These are phyloP conservation scores for Rhynchosporium graminicola DNA, from an alignment of 2,329 filamentous ascomycete species.

Conservation along the genomic window DNA sequence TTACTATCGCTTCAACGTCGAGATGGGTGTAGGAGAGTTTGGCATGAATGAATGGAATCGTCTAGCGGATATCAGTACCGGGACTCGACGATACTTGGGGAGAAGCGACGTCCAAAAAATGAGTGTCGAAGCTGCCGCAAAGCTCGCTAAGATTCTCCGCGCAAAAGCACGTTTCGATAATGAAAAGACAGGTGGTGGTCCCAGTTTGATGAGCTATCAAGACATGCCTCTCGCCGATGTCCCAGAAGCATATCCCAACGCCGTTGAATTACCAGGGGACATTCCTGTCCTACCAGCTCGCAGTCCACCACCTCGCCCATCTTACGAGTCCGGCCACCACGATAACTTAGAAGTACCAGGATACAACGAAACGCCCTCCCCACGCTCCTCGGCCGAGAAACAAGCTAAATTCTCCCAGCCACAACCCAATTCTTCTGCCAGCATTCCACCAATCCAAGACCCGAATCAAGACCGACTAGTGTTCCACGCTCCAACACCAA, in stretches of 20 bases:
- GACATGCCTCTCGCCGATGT: constrained; percentile 34
- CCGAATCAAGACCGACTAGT: constrained; percentile 51
- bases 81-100: constrained; percentile 80
- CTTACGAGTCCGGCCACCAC: constrained; percentile 40
- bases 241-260: constrained; percentile 43
- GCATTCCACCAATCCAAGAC: constrained; percentile 4
- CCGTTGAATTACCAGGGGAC: constrained; percentile 61
- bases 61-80: constrained; percentile 91
- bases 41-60: constrained; percentile 98
- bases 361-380: constrained; percentile 39
- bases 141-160: constrained; percentile 79
- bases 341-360: constrained; percentile 36
- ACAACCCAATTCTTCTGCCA: constrained; percentile 35
- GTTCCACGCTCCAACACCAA: constrained; percentile 58
- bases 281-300: constrained; percentile 30
- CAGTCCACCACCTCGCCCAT: constrained; percentile 35
- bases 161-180: constrained; percentile 53
- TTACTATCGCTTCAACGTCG: constrained; percentile 96
- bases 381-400: constrained; percentile 30
- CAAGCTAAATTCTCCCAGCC: constrained; percentile 44
- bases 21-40: constrained; percentile 93
- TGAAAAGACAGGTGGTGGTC: constrained; percentile 20
- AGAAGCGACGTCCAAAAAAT: constrained; percentile 74
- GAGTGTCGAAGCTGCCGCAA: constrained; percentile 74
- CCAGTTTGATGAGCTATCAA: constrained; percentile 9